Base-by-base conservation (phyloP, 306 rosid genomes). In the Abrus precatorius region DNA sequence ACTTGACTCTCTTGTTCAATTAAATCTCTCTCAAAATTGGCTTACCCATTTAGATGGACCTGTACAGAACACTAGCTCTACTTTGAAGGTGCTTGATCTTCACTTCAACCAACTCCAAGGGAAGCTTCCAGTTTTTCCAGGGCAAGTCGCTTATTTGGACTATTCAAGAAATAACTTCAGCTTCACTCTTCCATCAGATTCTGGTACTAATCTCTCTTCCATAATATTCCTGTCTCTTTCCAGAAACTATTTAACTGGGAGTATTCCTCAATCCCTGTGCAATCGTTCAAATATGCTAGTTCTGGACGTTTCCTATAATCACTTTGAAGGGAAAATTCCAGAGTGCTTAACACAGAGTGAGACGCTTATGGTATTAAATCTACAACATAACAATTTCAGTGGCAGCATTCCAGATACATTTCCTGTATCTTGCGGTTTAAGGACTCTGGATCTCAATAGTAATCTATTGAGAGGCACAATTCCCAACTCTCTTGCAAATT, bases 11-110 rank as follows among this genome's bases (percentile, higher is more conserved):
- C 87, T 90, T 12, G 0, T 0, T 1, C 7, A 30, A 1, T 32
- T 89, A 40, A 91, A 89, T 61, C 87, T 91, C 32, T 89, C 95
- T 30, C 13, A 38, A 59, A 91, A 91, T 63, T 20, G 11, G 0
- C 38, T 91, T 5, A 6, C 0, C 1, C 32, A 13, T 9, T 5
- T 80, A 20, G 61, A 72, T 43, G 78, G 74, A 43, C 68, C 71
- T 11, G 20, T 27, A 0, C 12, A 5, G 0, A 47, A 75, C 52
- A 7, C 10, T 47, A 4, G 32, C 9, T 3, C 32, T 27, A 1
- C 0, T n/a, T 12, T 86, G 54, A 0, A 0, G 7, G 0, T 13
- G 0, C 59, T 89, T 38, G 90, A 86, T 69, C 85, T 89, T 36
- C 40, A 48, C 53, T 48, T 14, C 2, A 48, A 47, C 52, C 13